Conservation (phyloP, 148 eudicot species). For the Agrostemma githago region DNA sequence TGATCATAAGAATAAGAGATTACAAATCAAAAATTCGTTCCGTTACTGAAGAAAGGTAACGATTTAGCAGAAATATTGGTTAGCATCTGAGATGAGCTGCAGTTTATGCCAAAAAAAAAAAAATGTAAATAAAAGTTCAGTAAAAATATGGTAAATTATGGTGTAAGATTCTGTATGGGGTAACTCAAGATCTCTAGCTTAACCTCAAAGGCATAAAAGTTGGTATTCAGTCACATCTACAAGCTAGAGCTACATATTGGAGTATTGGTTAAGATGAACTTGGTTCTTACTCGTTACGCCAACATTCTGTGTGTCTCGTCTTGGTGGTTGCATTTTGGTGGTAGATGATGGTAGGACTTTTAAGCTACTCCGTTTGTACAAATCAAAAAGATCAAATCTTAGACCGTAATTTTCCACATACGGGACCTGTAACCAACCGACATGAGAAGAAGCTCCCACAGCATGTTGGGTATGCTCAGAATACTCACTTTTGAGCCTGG, state of each 20-base stretch:
- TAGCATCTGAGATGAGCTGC: no score
- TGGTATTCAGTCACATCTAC: neutral
- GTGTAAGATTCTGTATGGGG: neutral
- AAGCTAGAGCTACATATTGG: neutral
- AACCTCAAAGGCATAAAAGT: neutral
- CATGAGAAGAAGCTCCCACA: conserved; percentile 92
- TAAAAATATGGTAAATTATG: no score
- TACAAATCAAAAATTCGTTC: no score
- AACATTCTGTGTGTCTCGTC: neutral
- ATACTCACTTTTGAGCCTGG: conserved; percentile 87
- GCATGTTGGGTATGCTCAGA: conserved; percentile 95
- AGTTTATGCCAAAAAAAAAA: no score
- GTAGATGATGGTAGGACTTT: neutral
- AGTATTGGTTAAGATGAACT: neutral
- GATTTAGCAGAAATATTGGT: no score
- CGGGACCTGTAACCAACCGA: conserved; percentile 80
- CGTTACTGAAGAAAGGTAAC: no score
- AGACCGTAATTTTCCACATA: conserved; percentile 59
- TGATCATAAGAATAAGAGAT: no score
- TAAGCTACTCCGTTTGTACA: no score
- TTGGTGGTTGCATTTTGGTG: neutral
- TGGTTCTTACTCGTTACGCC: neutral
- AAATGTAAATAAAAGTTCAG: no score
- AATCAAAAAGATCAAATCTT: conserved; percentile 6
- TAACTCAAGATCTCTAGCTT: neutral